Evolutionary conservation across 1,284 basidiomycete genomes (phyloP), one percentile per base, ranked within the genome.

Genomic region (Phaffia rhodozyma): DNA sequence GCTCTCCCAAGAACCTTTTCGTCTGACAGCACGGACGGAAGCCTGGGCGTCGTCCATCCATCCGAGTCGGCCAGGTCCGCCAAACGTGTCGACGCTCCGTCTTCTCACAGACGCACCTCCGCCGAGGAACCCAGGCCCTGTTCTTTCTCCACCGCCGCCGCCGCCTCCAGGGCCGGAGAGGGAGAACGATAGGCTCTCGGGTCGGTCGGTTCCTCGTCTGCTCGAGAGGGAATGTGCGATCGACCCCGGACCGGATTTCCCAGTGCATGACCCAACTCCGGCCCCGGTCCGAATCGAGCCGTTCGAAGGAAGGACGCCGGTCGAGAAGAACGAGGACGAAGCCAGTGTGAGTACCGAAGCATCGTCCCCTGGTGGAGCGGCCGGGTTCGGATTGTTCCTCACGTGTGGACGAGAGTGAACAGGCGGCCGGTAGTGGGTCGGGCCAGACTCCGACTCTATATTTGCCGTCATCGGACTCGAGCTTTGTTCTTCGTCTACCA

Each of bases 291-390:
- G 65, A 18, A 67, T 57, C 3, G 62, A 65, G 6, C 64, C 61
- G 21, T 60, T 68, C 54, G 59, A 54, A 34, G 61, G 52, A 43
- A 29, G 55, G 61, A 50, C 38, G 38, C 38, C 38, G 43, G 50
- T 20, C 11, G 66, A 48, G 53, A 62, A 50, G 73, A 89, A 93
- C 1, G 89, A 91, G 3, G 89, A 93, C 18, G 89, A 92, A 3
- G 93, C 93, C 16, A 97, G 83, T 0, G 93, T 97, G 55, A 97
- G 79, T 58, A 93, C 79, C 4, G 89, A 92, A 0, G 93, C 93
- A 72, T 97, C 92, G 72, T 94, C 91, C 29, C 84, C 79, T 0
- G 93, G 93, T 13, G 89, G 86, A 1, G 87, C 89, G 6, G 86
- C 86, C 20, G 94, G 94, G 25, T 87, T 84, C 2, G 93, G 93